phyloP scores from a whole-genome alignment of 169 alveolate species.

The Plasmodium reichenowi region DNA sequence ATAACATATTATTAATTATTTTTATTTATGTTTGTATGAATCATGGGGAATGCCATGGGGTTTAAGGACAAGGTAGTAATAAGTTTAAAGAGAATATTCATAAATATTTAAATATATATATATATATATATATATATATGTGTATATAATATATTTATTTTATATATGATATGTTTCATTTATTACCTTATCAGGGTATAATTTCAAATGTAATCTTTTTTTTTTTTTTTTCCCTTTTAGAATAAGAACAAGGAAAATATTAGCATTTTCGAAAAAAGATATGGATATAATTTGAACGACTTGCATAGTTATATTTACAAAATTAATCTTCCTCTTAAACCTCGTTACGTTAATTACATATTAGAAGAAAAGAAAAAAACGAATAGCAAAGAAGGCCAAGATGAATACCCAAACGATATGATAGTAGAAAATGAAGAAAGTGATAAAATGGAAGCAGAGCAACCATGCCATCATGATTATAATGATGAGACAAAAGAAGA shows the following conservation, averaged over 20 bases:
- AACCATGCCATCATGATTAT: neutral
- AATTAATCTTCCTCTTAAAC: slow-evolving; percentile 54
- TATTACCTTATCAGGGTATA: too few species aligned
- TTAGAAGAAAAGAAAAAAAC: slow-evolving; percentile 26
- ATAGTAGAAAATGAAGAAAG: neutral
- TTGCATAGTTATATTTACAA: slow-evolving; percentile 52
- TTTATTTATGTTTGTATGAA: neutral
- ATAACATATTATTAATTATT: neutral
- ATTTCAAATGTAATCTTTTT: neutral
- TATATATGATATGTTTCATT: neutral
- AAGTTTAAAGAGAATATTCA: neutral
- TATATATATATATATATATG: neutral
- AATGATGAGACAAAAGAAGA: neutral
- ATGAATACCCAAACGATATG: neutral
- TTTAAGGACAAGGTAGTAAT: slow-evolving; percentile 25
- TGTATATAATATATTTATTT: neutral
- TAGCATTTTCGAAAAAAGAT: slow-evolving; percentile 46
- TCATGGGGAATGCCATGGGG: slow-evolving; percentile 51
- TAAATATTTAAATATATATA: neutral
- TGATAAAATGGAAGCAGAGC: neutral
- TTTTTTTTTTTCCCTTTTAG: neutral
- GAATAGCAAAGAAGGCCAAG: neutral
- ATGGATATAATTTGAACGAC: slow-evolving; percentile 64
- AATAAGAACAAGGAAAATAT: slow-evolving; percentile 37
- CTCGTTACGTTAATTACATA: slow-evolving; percentile 42